Evolutionary conservation across 768 basidiomycete species (phyloP).

Genomic region (Tubosaeta sp.): DNA sequence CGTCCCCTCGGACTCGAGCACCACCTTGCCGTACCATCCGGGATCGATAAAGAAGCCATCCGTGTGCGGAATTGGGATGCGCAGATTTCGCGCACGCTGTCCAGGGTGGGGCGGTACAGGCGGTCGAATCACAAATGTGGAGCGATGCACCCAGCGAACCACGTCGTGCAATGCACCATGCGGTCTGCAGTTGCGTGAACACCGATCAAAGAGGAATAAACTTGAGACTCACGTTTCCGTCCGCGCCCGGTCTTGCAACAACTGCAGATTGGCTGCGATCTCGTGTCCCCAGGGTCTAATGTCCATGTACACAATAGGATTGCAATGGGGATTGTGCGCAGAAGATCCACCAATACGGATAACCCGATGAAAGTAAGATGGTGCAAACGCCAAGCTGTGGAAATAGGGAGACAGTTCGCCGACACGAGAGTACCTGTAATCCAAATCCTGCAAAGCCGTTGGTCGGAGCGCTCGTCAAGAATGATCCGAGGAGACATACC

Average conservation of each 20-base stretch:
- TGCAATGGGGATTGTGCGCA: conserved; percentile 41
- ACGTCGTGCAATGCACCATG: conserved; percentile 78
- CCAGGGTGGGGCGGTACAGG: conserved; percentile 33
- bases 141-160: conserved; percentile 81
- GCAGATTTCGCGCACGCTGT: conserved; percentile 26
- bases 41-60: conserved; percentile 60
- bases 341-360: conserved; percentile 50
- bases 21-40: conserved; percentile 79
- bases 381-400: conserved; percentile 75
- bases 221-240: conserved; percentile 69
- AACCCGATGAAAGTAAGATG: conserved; percentile 86
- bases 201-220: neutral
- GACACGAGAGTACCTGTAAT: conserved; percentile 71
- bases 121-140: conserved; percentile 66
- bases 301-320: conserved; percentile 70
- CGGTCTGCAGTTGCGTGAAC: conserved; percentile 43
- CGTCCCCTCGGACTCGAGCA: conserved; percentile 84
- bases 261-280: conserved; percentile 66
- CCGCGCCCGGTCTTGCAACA: conserved; percentile 71
- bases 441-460: conserved; percentile 58
- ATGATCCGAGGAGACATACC: conserved; percentile 42
- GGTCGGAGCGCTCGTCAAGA: neutral
- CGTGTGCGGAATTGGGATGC: conserved; percentile 51
- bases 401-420: conserved; percentile 81
- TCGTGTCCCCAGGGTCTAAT: conserved; percentile 76